Evolutionary conservation across 371 early-diverging fungal species (phyloP), one percentile per base, ranked within the genome.

Genomic region (Mortierella sp.): DNA sequence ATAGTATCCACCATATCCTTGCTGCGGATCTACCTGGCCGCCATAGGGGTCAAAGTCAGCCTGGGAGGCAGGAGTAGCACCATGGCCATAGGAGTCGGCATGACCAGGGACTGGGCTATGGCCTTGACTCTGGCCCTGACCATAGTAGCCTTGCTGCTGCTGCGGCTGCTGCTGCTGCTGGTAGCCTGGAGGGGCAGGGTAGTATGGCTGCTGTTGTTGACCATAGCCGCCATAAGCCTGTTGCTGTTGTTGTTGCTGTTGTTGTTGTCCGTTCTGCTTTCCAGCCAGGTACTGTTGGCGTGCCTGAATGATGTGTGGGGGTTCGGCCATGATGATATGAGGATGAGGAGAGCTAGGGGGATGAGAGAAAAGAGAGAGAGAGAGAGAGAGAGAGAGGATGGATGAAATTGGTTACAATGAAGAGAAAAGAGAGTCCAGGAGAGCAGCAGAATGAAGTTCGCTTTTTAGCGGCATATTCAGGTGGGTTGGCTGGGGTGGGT

Each of bases 281-380:
- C 70, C 75, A 29, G 70, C 70, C 46, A 66, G 70, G 66, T 75
- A 75, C 47, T 68, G 70, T 60, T 70, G 75, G 30, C 70, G 75
- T 64, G 70, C 70, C 44, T 76, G 72, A 29, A 70, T 65, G 55
- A 71, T 76, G 62, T 76, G 77, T 23, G 72, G 68, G 16, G 77
- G 77, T 19, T 67, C 64, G 9, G 37, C 0, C 28, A 44, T 16
- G 19, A 6, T 14, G 23, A 37, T 21, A n/a, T 51, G 51, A 51
- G 21, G 11, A 23, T 15, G 43, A 37, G 37, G 37, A 14, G 7
- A 19, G 58, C 3, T 57, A 21, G 57, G 57, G 5, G 11, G 11
- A 19, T 15, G 53, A 52, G n/a, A n/a, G n/a, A n/a, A 18, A 21
- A 7, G 21, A 5, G 28, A 25, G 4, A 7, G 56, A 25, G 7